Evolutionary conservation across 2,329 filamentous ascomycete species (phyloP).

Genomic region (Akanthomyces lecanii): DNA sequence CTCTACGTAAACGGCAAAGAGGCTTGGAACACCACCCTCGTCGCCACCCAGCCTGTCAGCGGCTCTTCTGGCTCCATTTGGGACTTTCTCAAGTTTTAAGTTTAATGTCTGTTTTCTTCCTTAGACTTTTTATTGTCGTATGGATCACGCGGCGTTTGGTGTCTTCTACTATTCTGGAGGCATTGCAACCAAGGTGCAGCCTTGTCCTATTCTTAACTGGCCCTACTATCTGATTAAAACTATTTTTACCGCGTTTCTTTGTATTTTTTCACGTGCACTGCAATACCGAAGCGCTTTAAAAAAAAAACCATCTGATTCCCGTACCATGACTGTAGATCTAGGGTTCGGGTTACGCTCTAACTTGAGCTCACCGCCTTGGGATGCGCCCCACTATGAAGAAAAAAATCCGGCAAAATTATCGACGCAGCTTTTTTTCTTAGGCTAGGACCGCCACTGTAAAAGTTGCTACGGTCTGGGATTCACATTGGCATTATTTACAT

Average conservation of each 20-base stretch:
- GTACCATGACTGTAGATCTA: background rate
- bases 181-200: background rate
- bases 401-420: slow-evolving; percentile 11
- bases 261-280: background rate
- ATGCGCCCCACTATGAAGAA: slow-evolving; percentile 7
- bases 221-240: background rate
- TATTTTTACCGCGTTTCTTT: background rate
- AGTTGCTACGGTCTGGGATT: background rate
- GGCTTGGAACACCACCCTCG: slow-evolving; percentile 63
- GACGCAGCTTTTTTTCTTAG: slow-evolving; percentile 7
- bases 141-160: slow-evolving; percentile 9
- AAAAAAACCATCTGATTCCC: background rate
- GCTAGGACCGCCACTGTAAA: background rate
- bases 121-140: background rate
- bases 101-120: background rate
- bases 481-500: background rate
- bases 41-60: slow-evolving; percentile 37
- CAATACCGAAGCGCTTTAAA: background rate
- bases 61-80: slow-evolving; percentile 38
- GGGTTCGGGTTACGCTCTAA: background rate
- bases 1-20: slow-evolving; percentile 79
- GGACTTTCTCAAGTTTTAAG: slow-evolving; percentile 36
- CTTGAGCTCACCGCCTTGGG: slow-evolving; percentile 3
- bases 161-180: background rate
- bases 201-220: background rate